Conservation (phyloP, 352 stramenopile species). For the Phytophthora citrophthora region DNA sequence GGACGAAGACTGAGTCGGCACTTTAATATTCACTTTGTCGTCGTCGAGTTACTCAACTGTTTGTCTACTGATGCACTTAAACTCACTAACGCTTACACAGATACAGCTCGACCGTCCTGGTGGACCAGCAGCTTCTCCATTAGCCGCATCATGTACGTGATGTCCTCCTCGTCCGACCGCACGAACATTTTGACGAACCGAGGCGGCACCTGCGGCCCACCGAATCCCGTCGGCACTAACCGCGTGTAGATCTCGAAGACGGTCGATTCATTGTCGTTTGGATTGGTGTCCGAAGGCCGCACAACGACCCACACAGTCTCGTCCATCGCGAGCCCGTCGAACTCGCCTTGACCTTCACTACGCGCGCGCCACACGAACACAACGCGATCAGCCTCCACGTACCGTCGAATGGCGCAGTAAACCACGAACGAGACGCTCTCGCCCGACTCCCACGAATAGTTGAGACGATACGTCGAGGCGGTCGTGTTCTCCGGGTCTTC, state of each 20-base stretch:
- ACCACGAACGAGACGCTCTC: constrained; percentile 25
- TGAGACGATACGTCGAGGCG: constrained; percentile 24
- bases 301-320: constrained; percentile 58
- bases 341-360: constrained; percentile 44
- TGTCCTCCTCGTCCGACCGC: constrained; percentile 33
- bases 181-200: constrained; percentile 35
- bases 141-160: constrained; percentile 33
- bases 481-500: constrained; percentile 27
- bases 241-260: constrained; percentile 31
- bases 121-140: constrained; percentile 28
- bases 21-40: too few relatives aligned
- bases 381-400: constrained; percentile 47
- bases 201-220: constrained; percentile 19
- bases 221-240: constrained; percentile 30
- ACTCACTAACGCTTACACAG: constrained; percentile 8
- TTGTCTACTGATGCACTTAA: not conserved
- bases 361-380: constrained; percentile 60
- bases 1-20: constrained; percentile 15
- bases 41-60: not conserved
- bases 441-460: constrained; percentile 31
- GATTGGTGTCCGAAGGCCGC: constrained; percentile 17
- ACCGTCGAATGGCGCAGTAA: constrained; percentile 47
- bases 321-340: constrained; percentile 52
- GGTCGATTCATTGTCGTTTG: constrained; percentile 17
- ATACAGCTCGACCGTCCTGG: constrained; percentile 12